Base-by-base conservation (phyloP, 169 alveolate genomes). In the Cryptosporidium andersoni region DNA sequence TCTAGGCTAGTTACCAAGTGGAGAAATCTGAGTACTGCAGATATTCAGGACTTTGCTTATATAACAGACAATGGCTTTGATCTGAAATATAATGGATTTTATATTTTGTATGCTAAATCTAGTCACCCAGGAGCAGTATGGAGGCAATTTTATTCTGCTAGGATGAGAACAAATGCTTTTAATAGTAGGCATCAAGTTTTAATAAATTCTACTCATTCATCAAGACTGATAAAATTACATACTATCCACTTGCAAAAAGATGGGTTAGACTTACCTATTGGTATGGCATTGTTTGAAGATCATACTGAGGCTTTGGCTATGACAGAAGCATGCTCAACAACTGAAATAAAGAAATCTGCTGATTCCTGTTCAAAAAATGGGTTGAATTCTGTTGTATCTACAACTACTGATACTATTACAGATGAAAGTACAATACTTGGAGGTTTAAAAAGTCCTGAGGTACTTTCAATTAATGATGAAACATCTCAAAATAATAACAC, bases 81-180 rank as follows among this genome's bases (percentile, higher is more conserved):
- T 14, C 47, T 74, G 11, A 74, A 56, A 40, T 74, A 58, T 39
- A 74, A 55, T 37, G 67, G 85, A 43, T 74, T 56, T 39, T 74
- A 74, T 58, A 40, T 74, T 58, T 47, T 74, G 34, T 74, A 74
- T 43, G 68, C 63, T 37, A 74, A 74, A 42, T 55, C 67, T 12
- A 74, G 43, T 11, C 55, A 47, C 8, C 67, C 67, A 2, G 74
- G 64, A 16, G 34, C 67, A 3, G 47, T 42, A 42, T 74, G 68
- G 85, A 74, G 60, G 60, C 74, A 74, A 37, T 74, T 74, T 40
- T 74, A 56, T 25, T 74, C 85, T 9, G 85, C 85, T n/a, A 74
- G 85, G 37, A 68, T 68, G 82, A 56, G 67, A 56, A 74, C 85
- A 56, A 74, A 43, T 39, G 74, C 67, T 43, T 56, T 74, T 48